Conservation (phyloP, 2,329 filamentous ascomycete species). For the Ophiognomonia clavigignenti-juglandacearum region DNA sequence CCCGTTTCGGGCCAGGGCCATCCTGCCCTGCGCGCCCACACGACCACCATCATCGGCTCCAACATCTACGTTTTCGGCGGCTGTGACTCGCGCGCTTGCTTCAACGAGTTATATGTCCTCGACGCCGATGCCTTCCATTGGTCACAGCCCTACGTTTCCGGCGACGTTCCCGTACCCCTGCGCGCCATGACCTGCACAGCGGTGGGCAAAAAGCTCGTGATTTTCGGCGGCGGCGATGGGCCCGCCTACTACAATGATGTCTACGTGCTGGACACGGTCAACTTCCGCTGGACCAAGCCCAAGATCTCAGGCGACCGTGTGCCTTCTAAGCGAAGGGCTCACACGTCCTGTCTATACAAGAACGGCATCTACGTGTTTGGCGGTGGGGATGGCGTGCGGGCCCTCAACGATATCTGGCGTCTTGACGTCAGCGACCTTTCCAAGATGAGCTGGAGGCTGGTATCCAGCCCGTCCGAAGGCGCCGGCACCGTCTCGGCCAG, state of each 20-base stretch:
- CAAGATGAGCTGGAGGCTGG: slow-evolving; percentile 65
- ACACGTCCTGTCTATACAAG: slow-evolving; percentile 68
- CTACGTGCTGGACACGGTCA: slow-evolving; percentile 67
- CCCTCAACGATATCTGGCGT: slow-evolving; percentile 69
- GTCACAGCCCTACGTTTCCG: slow-evolving; percentile 59
- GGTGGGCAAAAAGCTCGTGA: slow-evolving; percentile 64
- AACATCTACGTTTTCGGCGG: slow-evolving; percentile 67
- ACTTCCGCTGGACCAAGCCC: slow-evolving; percentile 62
- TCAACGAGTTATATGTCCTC: slow-evolving; percentile 65
- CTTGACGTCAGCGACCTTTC: slow-evolving; percentile 61
- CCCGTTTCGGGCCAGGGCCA: slow-evolving; percentile 59
- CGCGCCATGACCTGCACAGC: slow-evolving; percentile 69
- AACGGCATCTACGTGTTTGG: slow-evolving; percentile 70
- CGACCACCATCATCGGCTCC: slow-evolving; percentile 60
- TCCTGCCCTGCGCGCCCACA: slow-evolving; percentile 60
- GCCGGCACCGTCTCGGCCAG: neutral
- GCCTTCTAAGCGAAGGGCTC: slow-evolving; percentile 59
- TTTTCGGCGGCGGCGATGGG: slow-evolving; percentile 67
- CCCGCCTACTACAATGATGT: slow-evolving; percentile 69
- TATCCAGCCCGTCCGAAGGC: slow-evolving; percentile 40
- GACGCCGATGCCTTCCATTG: slow-evolving; percentile 68
- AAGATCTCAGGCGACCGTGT: slow-evolving; percentile 52
- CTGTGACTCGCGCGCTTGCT: slow-evolving; percentile 62
- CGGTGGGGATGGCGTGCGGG: slow-evolving; percentile 64
- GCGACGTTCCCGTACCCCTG: slow-evolving; percentile 60